Evolutionary conservation across 2,329 filamentous ascomycete genomes (phyloP).

Genomic region (Monosporascus sp.): DNA sequence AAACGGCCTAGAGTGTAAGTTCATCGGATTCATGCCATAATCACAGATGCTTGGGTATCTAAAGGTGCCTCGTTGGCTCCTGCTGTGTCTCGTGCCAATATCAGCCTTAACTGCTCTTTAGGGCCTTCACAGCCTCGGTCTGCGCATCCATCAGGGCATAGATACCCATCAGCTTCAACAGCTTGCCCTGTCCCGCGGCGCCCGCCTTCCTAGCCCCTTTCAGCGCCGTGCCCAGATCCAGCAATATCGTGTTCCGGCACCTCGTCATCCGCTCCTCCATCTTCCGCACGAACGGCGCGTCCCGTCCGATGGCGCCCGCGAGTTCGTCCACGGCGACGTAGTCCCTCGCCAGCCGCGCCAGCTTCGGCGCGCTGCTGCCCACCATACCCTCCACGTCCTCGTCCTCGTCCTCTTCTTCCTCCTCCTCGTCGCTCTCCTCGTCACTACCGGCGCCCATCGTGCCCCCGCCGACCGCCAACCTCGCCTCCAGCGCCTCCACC

Average conservation of each 20-base stretch:
- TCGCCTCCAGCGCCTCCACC: constrained; percentile 58
- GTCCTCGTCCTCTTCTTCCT: constrained; percentile 35
- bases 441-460: constrained; percentile 17
- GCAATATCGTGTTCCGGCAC: constrained; percentile 52
- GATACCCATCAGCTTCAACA: constrained; percentile 48
- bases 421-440: constrained; percentile 30
- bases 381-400: constrained; percentile 29
- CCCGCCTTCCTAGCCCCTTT: constrained; percentile 40
- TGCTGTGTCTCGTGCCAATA: neutral
- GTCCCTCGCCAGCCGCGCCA: constrained; percentile 41
- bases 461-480: constrained; percentile 48
- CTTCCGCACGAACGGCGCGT: constrained; percentile 46
- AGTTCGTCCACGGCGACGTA: constrained; percentile 39
- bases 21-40: constrained; percentile 3
- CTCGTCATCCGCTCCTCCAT: constrained; percentile 46
- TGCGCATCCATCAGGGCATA: constrained; percentile 51
- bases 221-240: constrained; percentile 49
- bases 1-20: constrained; percentile 15
- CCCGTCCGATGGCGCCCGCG: constrained; percentile 40
- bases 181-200: constrained; percentile 35
- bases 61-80: neutral
- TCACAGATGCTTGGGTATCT: constrained; percentile 15
- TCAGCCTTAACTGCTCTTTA: constrained; percentile 34
- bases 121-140: constrained; percentile 44
- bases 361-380: constrained; percentile 42